Evolutionary conservation across 2,329 filamentous ascomycete species (phyloP), one percentile per base, ranked within the genome.

Genomic region (Fusarium albidum): DNA sequence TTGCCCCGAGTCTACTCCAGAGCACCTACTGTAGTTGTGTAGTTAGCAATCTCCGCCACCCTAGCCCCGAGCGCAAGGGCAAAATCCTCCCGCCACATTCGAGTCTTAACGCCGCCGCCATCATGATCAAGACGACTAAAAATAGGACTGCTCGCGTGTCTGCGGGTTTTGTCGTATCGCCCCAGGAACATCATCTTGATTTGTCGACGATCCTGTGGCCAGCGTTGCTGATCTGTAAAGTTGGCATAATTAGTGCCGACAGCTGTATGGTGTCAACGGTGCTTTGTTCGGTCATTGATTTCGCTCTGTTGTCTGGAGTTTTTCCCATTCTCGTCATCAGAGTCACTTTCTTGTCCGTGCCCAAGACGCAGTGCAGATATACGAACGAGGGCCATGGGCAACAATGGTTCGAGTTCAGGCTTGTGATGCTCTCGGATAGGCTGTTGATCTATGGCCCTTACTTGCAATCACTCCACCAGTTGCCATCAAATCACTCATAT

Each of bases 101-200:
- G 21, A 18, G 14, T 13, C 32, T 8, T 12, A 21, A 34, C 5
- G 9, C 17, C 48, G 37, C 48, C 48, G 27, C 45, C 48, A 26
- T 18, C 25, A 18, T 44, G 17, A 26, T 18, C 25, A 18, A 47
- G 17, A 21, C 38, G 26, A 27, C 53, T 51, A 67, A 67, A 67
- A 67, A 67, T 67, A 65, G 64, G 55, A 27, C 12, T 55, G 53
- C 46, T 67, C 64, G 55, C 57, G 64, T 67, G 64, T 57, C 39
- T 49, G 29, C 48, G 47, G 26, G 12, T 21, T 33, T 26, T 14
- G 14, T 51, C 42, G 49, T 58, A 55, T 61, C 45, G 54, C 41
- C 33, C 49, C 54, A 61, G 45, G 53, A 62, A 59, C 59, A 52
- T 25, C 26, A 42, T 37, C 46, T 49, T 52, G 50, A 57, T 57